phyloP scores from a whole-genome alignment of 2,329 filamentous ascomycete species.

The Aspergillus pseudotamarii region DNA sequence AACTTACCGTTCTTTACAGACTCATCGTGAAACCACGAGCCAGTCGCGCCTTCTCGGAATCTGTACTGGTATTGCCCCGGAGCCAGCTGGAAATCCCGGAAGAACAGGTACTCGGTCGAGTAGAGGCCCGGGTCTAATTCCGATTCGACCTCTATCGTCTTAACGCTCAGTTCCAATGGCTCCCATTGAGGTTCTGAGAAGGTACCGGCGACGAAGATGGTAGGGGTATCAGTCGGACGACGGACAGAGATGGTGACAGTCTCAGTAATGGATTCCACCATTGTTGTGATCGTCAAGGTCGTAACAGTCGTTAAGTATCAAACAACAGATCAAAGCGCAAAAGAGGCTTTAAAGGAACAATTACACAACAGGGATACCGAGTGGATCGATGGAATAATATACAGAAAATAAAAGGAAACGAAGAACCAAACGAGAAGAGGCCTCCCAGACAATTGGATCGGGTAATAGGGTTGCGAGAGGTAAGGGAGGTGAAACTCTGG shows the following conservation, averaged over 20 bases:
- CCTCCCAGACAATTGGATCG: constrained; percentile 19
- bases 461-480: constrained; percentile 13
- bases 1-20: constrained; percentile 29
- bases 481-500: constrained; percentile 11
- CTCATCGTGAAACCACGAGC: constrained; percentile 31
- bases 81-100: constrained; percentile 19
- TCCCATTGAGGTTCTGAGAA: constrained; percentile 34
- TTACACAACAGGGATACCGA: constrained; percentile 15
- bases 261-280: constrained; percentile 24
- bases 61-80: constrained; percentile 30
- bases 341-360: neutral
- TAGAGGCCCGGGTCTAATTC: constrained; percentile 19
- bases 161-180: constrained; percentile 27
- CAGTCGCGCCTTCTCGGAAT: constrained; percentile 28
- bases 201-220: constrained; percentile 29
- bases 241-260: constrained; percentile 31
- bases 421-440: constrained; percentile 11
- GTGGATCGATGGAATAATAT: constrained; percentile 18
- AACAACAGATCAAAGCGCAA: constrained; percentile 23
- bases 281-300: constrained; percentile 21
- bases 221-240: constrained; percentile 28
- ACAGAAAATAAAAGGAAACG: constrained; percentile 9
- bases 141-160: constrained; percentile 20
- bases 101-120: constrained; percentile 26
- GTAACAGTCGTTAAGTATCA: constrained; percentile 24